Evolutionary conservation across 768 basidiomycete genomes (phyloP).

Genomic region (Gyrodon lividus): DNA sequence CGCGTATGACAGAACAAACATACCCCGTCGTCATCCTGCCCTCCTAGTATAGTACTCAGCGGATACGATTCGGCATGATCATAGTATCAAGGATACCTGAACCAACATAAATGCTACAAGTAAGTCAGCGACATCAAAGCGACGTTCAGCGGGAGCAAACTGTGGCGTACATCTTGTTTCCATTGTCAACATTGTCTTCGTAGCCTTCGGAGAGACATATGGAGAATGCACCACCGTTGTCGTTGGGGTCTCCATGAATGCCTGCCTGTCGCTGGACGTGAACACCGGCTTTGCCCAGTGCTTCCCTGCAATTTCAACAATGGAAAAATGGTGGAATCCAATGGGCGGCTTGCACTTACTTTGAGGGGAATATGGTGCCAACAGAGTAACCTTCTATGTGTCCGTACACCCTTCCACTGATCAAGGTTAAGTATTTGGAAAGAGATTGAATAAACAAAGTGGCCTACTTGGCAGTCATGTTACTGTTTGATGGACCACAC

Average conservation of each 20-base stretch:
- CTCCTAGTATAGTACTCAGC: constrained; percentile 14
- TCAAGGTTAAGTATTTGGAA: neutral
- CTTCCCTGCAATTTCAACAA: constrained; percentile 15
- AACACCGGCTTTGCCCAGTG: constrained; percentile 28
- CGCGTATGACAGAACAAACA: neutral
- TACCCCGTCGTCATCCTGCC: constrained; percentile 21
- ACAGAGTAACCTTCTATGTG: constrained; percentile 28
- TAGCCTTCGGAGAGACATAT: constrained; percentile 43
- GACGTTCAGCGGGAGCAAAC: neutral
- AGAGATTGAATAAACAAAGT: neutral
- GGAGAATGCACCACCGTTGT: constrained; percentile 36
- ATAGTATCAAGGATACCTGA: constrained; percentile 18
- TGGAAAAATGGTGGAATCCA: neutral
- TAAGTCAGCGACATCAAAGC: neutral
- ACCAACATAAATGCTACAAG: constrained; percentile 35
- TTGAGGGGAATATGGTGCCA: constrained; percentile 19
- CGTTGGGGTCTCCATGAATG: constrained; percentile 35
- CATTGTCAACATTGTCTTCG: constrained; percentile 39
- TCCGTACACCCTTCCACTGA: constrained; percentile 24
- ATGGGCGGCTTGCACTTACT: constrained; percentile 8
- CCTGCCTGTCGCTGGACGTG: constrained; percentile 37
- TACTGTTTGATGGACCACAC: neutral
- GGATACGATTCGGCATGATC: neutral
- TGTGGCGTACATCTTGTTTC: constrained; percentile 36
- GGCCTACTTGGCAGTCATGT: neutral